These are phyloP conservation scores for Melampsora larici-populina DNA, from an alignment of 1,284 basidiomycete species.

Conservation along the genomic window DNA sequence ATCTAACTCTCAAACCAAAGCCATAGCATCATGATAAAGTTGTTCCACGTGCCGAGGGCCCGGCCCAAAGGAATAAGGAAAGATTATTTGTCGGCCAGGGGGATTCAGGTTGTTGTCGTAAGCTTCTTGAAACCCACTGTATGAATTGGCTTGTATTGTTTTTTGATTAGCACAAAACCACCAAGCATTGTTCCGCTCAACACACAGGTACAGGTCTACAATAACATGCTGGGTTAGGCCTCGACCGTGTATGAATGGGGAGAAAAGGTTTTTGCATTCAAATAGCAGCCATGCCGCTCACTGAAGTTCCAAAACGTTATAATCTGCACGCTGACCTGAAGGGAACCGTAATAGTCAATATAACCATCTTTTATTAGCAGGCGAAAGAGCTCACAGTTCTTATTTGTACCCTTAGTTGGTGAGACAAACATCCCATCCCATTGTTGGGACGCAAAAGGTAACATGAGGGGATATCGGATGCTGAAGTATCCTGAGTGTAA, in stretches of 20 bases:
- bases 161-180: neutral
- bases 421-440: neutral
- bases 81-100: slow-evolving; percentile 48
- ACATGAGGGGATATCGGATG: neutral
- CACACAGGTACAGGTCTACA: neutral
- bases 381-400: neutral
- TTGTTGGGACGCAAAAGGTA: slow-evolving; percentile 9
- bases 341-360: too few species aligned
- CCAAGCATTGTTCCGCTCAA: neutral
- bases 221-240: neutral
- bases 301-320: neutral
- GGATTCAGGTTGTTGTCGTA: slow-evolving; percentile 12
- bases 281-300: neutral
- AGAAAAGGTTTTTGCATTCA: neutral
- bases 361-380: too few species aligned
- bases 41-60: slow-evolving; percentile 49
- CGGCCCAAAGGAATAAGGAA: slow-evolving; percentile 54
- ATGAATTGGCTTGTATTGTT: neutral
- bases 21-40: neutral
- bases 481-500: neutral
- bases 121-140: neutral
- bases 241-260: neutral
- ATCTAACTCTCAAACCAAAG: neutral
- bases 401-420: neutral
- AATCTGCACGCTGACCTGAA: neutral